Percentiles rank a stretch among this genome's conserved stretches.
Evolutionary conservation across 2,329 filamentous ascomycete genomes (phyloP).

Genomic region (Phialemonium atrogriseum): DNA sequence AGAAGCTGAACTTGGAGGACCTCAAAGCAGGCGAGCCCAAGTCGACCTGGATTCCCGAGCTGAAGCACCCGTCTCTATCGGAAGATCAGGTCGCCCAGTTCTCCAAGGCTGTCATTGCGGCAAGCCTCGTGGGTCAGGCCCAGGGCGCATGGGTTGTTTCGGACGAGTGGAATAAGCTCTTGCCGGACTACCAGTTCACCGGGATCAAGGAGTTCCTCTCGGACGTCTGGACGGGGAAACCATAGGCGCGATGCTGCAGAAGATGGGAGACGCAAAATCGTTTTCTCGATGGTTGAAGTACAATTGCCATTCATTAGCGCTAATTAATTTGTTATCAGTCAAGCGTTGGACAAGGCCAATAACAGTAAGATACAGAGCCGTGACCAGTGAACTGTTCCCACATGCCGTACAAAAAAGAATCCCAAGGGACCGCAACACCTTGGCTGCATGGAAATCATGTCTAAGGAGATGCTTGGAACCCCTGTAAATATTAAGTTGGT

Average conservation of each 20-base stretch:
- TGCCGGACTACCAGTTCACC: conserved; percentile 25
- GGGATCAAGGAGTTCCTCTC: conserved; percentile 19
- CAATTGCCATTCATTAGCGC: too few species aligned
- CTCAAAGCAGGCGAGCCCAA: conserved; percentile 18
- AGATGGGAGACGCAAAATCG: too few species aligned
- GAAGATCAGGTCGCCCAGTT: conserved; percentile 16
- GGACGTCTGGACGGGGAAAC: conserved; percentile 14
- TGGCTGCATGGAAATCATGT: too few species aligned
- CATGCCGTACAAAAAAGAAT: too few species aligned
- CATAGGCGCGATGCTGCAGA: conserved; percentile 27
- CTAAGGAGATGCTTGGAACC: too few species aligned
- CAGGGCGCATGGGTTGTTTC: conserved; percentile 17
- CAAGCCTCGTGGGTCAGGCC: conserved; percentile 16
- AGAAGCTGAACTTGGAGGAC: conserved; percentile 21
- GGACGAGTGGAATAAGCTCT: conserved; percentile 24
- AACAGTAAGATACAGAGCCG: too few species aligned
- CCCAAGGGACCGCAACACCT: too few species aligned
- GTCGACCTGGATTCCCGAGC: conserved; percentile 14
- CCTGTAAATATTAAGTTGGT: too few species aligned
- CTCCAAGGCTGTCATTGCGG: conserved; percentile 11
- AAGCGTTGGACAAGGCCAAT: too few species aligned
- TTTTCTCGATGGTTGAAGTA: too few species aligned
- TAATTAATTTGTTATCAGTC: too few species aligned
- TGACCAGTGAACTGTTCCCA: too few species aligned
- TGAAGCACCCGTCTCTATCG: conserved; percentile 19